phyloP scores from a whole-genome alignment of 257 asterid species.

The Rauvolfia tetraphylla region DNA sequence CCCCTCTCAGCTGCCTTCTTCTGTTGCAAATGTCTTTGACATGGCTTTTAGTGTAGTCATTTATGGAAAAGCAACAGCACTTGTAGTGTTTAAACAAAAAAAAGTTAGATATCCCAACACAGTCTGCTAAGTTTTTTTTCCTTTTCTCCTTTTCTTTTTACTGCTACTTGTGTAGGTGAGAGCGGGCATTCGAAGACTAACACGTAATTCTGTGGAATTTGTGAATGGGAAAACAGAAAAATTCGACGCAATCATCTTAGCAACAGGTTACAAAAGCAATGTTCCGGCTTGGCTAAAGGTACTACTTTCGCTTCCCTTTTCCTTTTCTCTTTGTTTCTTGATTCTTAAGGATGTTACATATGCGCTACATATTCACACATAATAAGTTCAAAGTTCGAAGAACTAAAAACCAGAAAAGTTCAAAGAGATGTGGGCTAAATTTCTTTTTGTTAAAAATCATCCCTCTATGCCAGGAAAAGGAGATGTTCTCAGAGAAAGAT shows the following conservation, averaged over 20 bases:
- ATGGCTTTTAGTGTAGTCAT: slow-evolving; percentile 5
- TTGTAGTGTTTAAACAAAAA: not conserved
- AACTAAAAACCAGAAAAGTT: not conserved
- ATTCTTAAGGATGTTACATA: slow-evolving; percentile 9
- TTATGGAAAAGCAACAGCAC: slow-evolving; percentile 14
- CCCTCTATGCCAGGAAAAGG: slow-evolving; percentile 46
- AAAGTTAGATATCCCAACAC: not conserved
- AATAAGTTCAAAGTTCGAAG: not conserved
- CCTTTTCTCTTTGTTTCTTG: not conserved
- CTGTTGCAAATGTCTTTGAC: slow-evolving; percentile 5
- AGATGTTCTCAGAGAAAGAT: slow-evolving; percentile 78
- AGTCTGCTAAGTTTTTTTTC: not conserved
- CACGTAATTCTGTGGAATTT: slow-evolving; percentile 19
- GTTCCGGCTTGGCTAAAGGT: slow-evolving; percentile 28
- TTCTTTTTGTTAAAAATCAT: not conserved
- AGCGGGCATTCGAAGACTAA: slow-evolving; percentile 17
- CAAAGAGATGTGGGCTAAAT: not conserved
- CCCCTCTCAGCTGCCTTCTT: not conserved
- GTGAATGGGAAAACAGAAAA: slow-evolving; percentile 22
- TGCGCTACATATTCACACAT: not conserved
- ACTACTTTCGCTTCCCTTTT: not conserved
- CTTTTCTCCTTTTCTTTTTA: not conserved
- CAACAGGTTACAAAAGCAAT: slow-evolving; percentile 31
- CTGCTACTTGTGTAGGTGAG: slow-evolving; percentile 13
- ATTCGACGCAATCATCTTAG: slow-evolving; percentile 22